Conservation (phyloP, 1,284 basidiomycete species). For the Malassezia psittaci region DNA sequence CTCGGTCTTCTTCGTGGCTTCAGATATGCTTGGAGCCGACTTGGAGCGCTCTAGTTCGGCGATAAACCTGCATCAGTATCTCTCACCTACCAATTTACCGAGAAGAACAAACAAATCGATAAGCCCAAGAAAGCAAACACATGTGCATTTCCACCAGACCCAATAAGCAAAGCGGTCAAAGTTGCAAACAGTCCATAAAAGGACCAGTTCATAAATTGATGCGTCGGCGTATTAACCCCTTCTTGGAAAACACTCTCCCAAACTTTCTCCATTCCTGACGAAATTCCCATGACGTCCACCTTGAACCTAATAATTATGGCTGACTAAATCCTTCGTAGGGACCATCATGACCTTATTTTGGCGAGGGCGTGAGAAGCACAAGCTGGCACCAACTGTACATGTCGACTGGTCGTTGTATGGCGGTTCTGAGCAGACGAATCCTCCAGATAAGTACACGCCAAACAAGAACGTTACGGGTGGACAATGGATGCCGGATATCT, state of each 20-base stretch:
- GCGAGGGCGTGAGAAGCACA: neutral
- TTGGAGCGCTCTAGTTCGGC: constrained; percentile 1
- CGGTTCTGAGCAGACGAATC: constrained; percentile 28
- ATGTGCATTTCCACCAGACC: constrained; percentile 46
- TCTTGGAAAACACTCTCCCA: constrained; percentile 33
- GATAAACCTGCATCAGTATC: constrained; percentile 10
- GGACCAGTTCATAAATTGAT: constrained; percentile 44
- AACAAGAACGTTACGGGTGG: constrained; percentile 2
- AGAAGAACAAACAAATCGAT: constrained; percentile 41
- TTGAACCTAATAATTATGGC: neutral
- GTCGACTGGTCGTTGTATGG: constrained; percentile 47
- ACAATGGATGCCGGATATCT: constrained; percentile 41
- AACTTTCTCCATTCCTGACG: constrained; percentile 3
- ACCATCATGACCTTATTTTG: neutral
- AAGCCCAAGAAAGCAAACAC: constrained; percentile 44
- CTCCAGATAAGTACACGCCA: constrained; percentile 13
- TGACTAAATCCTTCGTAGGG: neutral
- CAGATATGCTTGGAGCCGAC: neutral
- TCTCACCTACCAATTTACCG: constrained; percentile 46
- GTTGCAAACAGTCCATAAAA: constrained; percentile 48
- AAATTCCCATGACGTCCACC: neutral
- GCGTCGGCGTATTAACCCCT: constrained; percentile 35
- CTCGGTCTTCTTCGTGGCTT: neutral
- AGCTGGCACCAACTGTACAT: constrained; percentile 26
- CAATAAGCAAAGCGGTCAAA: constrained; percentile 35